Base-by-base conservation (phyloP, 495 filamentous ascomycete genomes). In the Collariella sp. region DNA sequence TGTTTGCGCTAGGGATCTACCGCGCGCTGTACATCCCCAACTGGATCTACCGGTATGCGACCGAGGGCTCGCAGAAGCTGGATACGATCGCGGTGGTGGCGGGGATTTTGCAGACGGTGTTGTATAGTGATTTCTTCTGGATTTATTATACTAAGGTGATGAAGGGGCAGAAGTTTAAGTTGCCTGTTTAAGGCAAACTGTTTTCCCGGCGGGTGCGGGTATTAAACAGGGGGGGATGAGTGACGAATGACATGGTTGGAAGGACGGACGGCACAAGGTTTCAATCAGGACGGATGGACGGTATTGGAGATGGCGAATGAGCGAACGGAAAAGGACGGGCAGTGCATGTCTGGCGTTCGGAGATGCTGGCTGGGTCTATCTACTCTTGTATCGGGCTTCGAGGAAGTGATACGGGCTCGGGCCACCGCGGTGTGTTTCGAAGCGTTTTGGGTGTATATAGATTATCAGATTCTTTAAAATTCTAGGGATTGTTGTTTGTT, bases 71-170 rank as follows among this genome's bases (percentile, higher is more conserved):
- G 42, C 69, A 76, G 56, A 81, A 84, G 72, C 81, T 84, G 54
- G 90, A 96, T 68, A 80, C 79, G 45, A 90, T 95, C 60, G 83
- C 91, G 2, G 83, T 94, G 40, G 55, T 89, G 35, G 93, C 93
- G 9, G 93, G 93, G 10, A 79, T 96, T 26, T 75, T 96, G 55
- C 93, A 98, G 77, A 97, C 93, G 18, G 69, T 97, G 24, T 77
- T 97, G 48, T 98, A 98, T 72, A 95, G 88, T 49, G 93, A 98
- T 72, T 98, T 98, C 75, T 98, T 98, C 78, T 98, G 88, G 77
- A 95, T 98, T 57, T 98, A 98, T 71, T 98, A 95, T 69, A 95
- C 85, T 40, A 95, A 94, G 72, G 83, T 93, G 36, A 72, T 91
- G 76, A 88, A 90, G 72, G 88, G 88, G 47, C 86, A 88, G 78